Evolutionary conservation across 352 stramenopile species (phyloP).

Genomic region (Thraustochytrium striatum): DNA sequence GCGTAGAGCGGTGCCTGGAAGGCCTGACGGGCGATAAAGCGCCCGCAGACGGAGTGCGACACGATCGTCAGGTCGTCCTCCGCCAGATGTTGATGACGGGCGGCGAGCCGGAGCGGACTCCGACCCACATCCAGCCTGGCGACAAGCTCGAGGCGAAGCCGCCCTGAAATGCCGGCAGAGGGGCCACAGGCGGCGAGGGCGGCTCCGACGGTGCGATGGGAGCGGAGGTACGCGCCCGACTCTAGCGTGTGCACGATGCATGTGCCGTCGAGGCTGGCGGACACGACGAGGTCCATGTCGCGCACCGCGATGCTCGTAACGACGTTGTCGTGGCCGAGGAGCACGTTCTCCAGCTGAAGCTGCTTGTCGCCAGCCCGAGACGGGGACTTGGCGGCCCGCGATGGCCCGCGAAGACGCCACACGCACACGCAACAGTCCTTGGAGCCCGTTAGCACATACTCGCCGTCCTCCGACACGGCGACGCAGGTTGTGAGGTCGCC

Average conservation of each 20-base stretch:
- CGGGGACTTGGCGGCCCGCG: not conserved
- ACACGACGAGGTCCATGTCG: constrained; percentile 48
- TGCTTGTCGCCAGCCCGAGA: constrained; percentile 9
- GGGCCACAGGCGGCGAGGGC: not conserved
- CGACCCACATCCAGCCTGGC: not conserved
- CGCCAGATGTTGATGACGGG: too few relatives aligned
- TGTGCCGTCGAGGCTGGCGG: constrained; percentile 51
- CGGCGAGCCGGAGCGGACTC: too few relatives aligned
- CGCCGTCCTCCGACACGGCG: constrained; percentile 46
- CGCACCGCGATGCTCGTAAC: constrained; percentile 49
- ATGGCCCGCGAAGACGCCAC: constrained; percentile 22
- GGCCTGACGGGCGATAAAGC: not conserved
- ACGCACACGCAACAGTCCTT: constrained; percentile 51
- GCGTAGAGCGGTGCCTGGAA: not conserved
- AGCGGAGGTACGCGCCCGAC: constrained; percentile 47
- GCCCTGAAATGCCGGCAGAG: not conserved
- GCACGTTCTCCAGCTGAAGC: constrained; percentile 12
- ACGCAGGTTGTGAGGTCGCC: constrained; percentile 50
- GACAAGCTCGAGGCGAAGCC: not conserved
- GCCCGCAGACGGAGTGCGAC: not conserved
- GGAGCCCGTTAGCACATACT: constrained; percentile 48
- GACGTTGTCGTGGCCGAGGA: constrained; percentile 51
- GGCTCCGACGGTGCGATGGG: too few relatives aligned
- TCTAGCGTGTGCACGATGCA: constrained; percentile 52
- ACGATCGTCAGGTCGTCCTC: not conserved